Evolutionary conservation across 2,329 filamentous ascomycete species (phyloP).

Genomic region (Emmonsiellopsis sp.): DNA sequence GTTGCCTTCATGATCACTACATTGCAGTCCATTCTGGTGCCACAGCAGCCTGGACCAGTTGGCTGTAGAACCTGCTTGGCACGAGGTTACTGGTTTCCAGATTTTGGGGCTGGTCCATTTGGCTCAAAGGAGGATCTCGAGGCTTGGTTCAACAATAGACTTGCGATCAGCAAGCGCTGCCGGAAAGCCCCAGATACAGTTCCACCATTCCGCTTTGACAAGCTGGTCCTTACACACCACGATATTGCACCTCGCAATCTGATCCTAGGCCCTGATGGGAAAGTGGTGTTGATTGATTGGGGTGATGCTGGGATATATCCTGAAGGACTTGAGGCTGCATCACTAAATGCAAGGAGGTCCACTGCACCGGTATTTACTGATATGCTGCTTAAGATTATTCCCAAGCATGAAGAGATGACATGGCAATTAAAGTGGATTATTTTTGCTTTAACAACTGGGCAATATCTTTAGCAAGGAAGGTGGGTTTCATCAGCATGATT

Average conservation of each 20-base stretch:
- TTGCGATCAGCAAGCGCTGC: conserved; percentile 13
- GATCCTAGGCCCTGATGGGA: conserved; percentile 7
- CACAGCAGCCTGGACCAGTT: conserved; percentile 9
- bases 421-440: conserved; percentile 8
- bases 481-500: too few species aligned
- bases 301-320: conserved; percentile 15
- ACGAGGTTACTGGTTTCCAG: neutral
- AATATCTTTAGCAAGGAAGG: too few species aligned
- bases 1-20: conserved; percentile 14
- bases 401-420: conserved; percentile 6
- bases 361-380: neutral
- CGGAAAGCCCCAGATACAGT: conserved; percentile 7
- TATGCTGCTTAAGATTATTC: conserved; percentile 1
- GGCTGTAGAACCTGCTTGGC: conserved; percentile 6
- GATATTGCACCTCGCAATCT: conserved; percentile 11
- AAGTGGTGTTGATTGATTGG: conserved; percentile 11
- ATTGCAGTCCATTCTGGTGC: conserved; percentile 13
- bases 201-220: conserved; percentile 8
- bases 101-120: conserved; percentile 8
- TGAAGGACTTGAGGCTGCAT: conserved; percentile 13
- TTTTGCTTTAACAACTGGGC: conserved; percentile 6
- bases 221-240: conserved; percentile 9
- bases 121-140: conserved; percentile 6
- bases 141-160: conserved; percentile 17
- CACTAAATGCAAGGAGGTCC: neutral